Evolutionary conservation across 2,329 filamentous ascomycete species (phyloP), one percentile per base, ranked within the genome.

Genomic region (Colletotrichum graminicola): DNA sequence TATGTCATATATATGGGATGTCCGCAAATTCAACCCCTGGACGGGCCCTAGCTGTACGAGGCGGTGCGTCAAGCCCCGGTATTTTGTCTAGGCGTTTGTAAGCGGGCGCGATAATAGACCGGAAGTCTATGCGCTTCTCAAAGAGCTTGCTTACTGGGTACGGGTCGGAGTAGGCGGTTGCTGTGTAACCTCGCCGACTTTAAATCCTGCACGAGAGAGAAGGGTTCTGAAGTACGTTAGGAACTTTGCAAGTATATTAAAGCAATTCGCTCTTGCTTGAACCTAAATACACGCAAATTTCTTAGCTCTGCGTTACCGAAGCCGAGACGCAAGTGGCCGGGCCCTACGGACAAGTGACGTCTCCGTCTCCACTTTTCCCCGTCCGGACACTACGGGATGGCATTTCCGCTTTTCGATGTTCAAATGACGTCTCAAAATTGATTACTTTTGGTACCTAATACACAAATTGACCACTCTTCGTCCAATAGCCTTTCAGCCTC

Each of bases 101-200:
- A 51, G 66, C 56, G 61, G 70, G 70, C 56, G 62, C 66, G 70
- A 72, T 49, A 72, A 71, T 62, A 49, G 49, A 43, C 47, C 70
- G 70, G 70, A 62, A 45, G 49, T 32, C 11, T n/a, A 32, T 23
- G 23, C 39, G 4, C n/a, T 61, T 54, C 26, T 41, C 49, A 64
- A 55, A 72, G 45, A 60, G 45, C 69, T 59, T 39, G 23, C 43
- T 43, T 29, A 59, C 60, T 56, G 34, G 21, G 21, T 43, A n/a
- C 51, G 61, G 61, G 36, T 11, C 61, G 47, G 26, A 34, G n/a
- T 23, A n/a, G 32, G 47, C n/a, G 14, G 18, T 2, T 45, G 41
- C 16, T 32, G n/a, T n/a, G 11, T 16, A 16, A 23, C 26, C 6
- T 36, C n/a, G 23, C 14, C 16, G 45, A 18, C n/a, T 16, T 34